A percentile compares a stretch with the other conserved stretches of the same genome.
These are phyloP conservation scores for Picea sitchensis DNA, from an alignment of 75 land plant species.

Conservation along the genomic window DNA sequence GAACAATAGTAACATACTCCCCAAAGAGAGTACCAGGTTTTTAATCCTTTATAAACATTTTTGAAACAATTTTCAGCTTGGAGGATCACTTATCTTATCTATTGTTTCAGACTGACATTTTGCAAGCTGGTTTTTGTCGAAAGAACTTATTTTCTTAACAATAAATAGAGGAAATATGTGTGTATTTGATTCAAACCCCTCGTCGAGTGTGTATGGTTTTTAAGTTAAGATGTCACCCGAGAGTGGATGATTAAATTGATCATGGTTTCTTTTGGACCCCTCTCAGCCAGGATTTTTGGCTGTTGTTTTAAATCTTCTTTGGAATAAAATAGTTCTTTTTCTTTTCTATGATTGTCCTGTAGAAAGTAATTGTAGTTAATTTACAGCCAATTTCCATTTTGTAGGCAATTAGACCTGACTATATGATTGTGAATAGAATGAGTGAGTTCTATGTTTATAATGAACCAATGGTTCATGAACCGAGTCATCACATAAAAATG, in stretches of 20 bases:
- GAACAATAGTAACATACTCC: neutral
- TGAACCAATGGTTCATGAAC: no score
- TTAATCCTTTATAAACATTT: neutral
- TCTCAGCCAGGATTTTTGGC: no score
- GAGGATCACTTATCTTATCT: neutral
- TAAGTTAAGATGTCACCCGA: no score
- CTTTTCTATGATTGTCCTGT: no score
- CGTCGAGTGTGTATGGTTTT: neutral
- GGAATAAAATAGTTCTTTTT: no score
- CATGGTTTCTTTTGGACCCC: neutral
- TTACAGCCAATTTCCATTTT: no score
- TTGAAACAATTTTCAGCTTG: neutral
- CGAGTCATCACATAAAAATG: no score
- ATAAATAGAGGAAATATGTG: neutral
- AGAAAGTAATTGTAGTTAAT: no score
- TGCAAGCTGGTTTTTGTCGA: neutral
- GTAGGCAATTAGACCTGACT: no score
- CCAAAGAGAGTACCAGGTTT: neutral
- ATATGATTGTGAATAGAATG: no score
- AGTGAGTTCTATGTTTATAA: no score
- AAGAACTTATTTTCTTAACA: neutral
- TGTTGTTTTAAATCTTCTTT: no score
- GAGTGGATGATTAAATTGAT: neutral
- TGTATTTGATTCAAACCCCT: neutral
- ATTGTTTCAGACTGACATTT: neutral